These are phyloP conservation scores for Zalaria obscura DNA, from an alignment of 2,329 filamentous ascomycete species.

Conservation along the genomic window DNA sequence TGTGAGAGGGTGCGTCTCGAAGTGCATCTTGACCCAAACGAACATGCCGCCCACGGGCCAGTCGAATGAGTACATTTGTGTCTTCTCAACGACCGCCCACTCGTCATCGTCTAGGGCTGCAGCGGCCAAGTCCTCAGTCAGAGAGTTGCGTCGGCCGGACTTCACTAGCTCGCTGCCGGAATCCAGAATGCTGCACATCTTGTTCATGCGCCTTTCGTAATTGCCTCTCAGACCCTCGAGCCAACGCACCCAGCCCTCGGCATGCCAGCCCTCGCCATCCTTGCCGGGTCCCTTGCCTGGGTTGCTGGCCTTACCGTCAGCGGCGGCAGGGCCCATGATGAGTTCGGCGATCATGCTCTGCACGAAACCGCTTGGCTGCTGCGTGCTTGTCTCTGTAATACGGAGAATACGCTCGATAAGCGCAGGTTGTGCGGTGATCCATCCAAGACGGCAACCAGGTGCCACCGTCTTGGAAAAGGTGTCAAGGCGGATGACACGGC, in stretches of 20 bases:
- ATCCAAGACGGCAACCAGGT: conserved; percentile 78
- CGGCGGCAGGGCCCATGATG: conserved; percentile 52
- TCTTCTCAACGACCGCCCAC: conserved; percentile 65
- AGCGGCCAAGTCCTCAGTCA: conserved; percentile 14
- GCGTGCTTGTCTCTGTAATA: conserved; percentile 64
- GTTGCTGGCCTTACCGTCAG: conserved; percentile 12
- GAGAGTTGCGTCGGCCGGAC: conserved; percentile 33
- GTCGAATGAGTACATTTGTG: conserved; percentile 57
- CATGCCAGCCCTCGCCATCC: conserved; percentile 55
- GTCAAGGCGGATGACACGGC: conserved; percentile 77
- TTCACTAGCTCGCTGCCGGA: conserved; percentile 52
- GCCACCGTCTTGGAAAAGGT: conserved; percentile 91
- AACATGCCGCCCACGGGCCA: conserved; percentile 89
- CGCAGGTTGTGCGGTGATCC: conserved; percentile 73
- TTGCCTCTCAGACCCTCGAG: conserved; percentile 68
- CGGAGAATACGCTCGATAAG: conserved; percentile 60
- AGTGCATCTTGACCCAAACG: conserved; percentile 63
- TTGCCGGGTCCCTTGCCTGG: conserved; percentile 30
- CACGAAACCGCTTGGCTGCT: conserved; percentile 80
- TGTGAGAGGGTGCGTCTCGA: conserved; percentile 59
- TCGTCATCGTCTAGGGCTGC: conserved; percentile 36
- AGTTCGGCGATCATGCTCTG: conserved; percentile 69
- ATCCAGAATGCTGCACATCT: conserved; percentile 64
- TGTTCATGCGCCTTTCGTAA: conserved; percentile 74
- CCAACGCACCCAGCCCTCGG: conserved; percentile 83